Evolutionary conservation across 2,329 filamentous ascomycete genomes (phyloP).

Genomic region (Thielaviopsis euricoi): DNA sequence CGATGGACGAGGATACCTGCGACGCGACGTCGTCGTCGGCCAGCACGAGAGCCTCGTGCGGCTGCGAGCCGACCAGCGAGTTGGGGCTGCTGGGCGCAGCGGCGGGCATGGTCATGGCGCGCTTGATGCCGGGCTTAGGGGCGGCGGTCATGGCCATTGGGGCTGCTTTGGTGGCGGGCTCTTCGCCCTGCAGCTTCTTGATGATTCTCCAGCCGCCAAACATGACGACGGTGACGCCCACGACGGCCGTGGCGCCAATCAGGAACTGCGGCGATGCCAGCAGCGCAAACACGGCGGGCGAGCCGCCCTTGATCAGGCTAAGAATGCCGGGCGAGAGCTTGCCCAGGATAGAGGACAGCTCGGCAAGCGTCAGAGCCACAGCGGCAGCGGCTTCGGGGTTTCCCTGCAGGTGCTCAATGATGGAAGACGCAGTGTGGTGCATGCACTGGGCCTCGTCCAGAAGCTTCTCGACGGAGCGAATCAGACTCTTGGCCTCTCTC

Average conservation of each 20-base stretch:
- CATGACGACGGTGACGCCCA: conserved; percentile 89
- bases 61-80: conserved; percentile 20
- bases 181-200: conserved; percentile 56
- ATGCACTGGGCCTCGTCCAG: conserved; percentile 79
- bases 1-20: conserved; percentile 41
- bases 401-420: conserved; percentile 57
- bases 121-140: not conserved
- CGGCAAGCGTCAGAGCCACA: conserved; percentile 79
- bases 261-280: conserved; percentile 85
- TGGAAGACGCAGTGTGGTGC: conserved; percentile 67
- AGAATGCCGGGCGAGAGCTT: conserved; percentile 78
- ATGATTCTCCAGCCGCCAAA: conserved; percentile 97
- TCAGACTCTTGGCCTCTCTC: conserved; percentile 40
- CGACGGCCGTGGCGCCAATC: conserved; percentile 74
- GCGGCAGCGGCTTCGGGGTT: conserved; percentile 80
- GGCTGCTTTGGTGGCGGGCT: conserved; percentile 16
- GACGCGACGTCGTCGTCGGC: conserved; percentile 22
- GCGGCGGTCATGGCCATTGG: conserved; percentile 16
- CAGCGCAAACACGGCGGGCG: conserved; percentile 73
- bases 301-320: conserved; percentile 57
- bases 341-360: conserved; percentile 65
- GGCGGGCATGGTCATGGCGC: conserved; percentile 13
- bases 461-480: conserved; percentile 58
- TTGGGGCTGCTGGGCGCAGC: conserved; percentile 14
- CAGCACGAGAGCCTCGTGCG: conserved; percentile 37